phyloP scores from a whole-genome alignment of 345 rosid genomes.

The Linum tenue region DNA sequence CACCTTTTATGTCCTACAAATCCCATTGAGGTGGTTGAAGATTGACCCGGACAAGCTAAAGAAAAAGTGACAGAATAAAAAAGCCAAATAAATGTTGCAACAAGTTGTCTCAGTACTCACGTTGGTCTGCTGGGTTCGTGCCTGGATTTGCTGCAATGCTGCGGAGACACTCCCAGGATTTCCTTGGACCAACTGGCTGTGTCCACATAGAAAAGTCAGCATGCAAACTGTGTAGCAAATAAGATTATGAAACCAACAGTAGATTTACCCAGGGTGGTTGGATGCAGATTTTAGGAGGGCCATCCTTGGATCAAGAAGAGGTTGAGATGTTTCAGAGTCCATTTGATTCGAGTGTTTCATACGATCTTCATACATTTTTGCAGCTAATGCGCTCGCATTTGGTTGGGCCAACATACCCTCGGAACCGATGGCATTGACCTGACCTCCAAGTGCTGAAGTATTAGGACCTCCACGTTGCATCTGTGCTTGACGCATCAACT shows the following conservation, averaged over 20 bases:
- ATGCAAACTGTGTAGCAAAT: conserved; percentile 3
- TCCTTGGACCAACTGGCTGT: conserved; percentile 87
- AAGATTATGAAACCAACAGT: conserved; percentile 3
- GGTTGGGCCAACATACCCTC: conserved; percentile 73
- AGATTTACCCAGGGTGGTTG: conserved; percentile 65
- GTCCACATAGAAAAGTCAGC: conserved; percentile 11
- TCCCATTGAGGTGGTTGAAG: conserved; percentile 12
- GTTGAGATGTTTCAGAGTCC: conserved; percentile 68
- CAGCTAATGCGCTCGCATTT: conserved; percentile 75
- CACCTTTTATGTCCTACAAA: conserved; percentile 68
- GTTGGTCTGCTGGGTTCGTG: conserved; percentile 42
- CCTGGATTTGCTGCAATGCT: conserved; percentile 91
- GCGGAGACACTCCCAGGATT: conserved; percentile 69
- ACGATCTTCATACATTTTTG: conserved; percentile 81
- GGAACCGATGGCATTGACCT: conserved; percentile 51
- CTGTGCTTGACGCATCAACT: conserved; percentile 71
- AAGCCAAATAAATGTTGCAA: conserved; percentile 10
- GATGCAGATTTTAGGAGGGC: conserved; percentile 66
- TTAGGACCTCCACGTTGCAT: conserved; percentile 66
- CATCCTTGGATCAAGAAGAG: conserved; percentile 82
- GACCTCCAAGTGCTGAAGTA: conserved; percentile 56
- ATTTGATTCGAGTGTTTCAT: conserved; percentile 70
- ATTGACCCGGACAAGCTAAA: conserved; percentile 18
- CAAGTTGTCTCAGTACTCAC: conserved; percentile 24
- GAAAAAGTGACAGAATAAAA: conserved; percentile 3